Evolutionary conservation across 2,329 filamentous ascomycete genomes (phyloP).

Genomic region (Colletotrichum ledebouriae): DNA sequence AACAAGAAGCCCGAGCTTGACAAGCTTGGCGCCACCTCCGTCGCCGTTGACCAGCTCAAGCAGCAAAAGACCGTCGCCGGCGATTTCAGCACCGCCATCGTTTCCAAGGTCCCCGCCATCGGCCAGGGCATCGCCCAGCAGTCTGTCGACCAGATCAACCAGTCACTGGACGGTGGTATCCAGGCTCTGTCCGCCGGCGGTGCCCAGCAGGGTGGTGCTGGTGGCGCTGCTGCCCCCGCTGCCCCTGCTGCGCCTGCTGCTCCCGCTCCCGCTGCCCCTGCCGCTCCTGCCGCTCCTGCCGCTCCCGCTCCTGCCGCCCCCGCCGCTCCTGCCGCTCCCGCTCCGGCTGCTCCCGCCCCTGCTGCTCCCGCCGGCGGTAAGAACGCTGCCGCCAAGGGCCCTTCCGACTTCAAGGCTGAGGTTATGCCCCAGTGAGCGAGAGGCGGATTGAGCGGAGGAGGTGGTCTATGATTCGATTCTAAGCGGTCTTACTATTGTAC

Average conservation of each 20-base stretch:
- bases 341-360: slow-evolving; percentile 22
- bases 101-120: slow-evolving; percentile 48
- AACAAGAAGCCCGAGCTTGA: slow-evolving; percentile 48
- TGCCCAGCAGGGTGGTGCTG: slow-evolving; percentile 24
- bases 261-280: slow-evolving; percentile 22
- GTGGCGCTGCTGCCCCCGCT: slow-evolving; percentile 26
- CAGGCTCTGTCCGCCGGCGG: slow-evolving; percentile 34
- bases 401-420: slow-evolving; percentile 34
- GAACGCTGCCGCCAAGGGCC: background rate
- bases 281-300: slow-evolving; percentile 23
- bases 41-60: slow-evolving; percentile 46
- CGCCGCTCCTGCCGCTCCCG: slow-evolving; percentile 23
- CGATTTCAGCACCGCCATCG: slow-evolving; percentile 46
- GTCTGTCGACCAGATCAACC: slow-evolving; percentile 46
- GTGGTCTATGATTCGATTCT: background rate
- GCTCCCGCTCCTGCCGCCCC: slow-evolving; percentile 22
- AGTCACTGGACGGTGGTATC: slow-evolving; percentile 45
- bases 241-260: slow-evolving; percentile 26
- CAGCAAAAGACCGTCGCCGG: slow-evolving; percentile 44
- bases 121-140: slow-evolving; percentile 48
- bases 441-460: background rate
- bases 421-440: slow-evolving; percentile 21
- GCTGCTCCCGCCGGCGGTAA: slow-evolving; percentile 15
- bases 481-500: slow-evolving; percentile 14
- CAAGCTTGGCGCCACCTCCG: slow-evolving; percentile 46